These are phyloP conservation scores for Colletotrichum simmondsii DNA, from an alignment of 2,329 filamentous ascomycete species.

Conservation along the genomic window DNA sequence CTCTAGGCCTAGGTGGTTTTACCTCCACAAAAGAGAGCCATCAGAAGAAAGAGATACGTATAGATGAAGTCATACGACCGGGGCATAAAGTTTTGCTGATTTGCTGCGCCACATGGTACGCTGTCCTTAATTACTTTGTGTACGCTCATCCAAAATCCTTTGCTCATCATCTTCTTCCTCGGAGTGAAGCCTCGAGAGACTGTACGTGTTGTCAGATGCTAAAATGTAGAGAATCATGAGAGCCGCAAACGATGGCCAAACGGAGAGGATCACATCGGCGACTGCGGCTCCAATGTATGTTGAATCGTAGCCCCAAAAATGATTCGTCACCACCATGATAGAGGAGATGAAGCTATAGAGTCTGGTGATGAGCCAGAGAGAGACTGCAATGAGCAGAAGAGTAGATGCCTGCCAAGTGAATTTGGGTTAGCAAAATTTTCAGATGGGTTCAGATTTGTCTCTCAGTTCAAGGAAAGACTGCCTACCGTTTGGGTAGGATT, in stretches of 20 bases:
- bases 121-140: not conserved
- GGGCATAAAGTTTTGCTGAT: not conserved
- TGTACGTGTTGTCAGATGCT: not conserved
- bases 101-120: not conserved
- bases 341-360: not conserved
- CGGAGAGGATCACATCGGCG: not conserved
- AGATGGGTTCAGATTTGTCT: not conserved
- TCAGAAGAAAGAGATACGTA: not conserved
- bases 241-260: not conserved
- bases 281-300: not conserved
- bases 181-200: not conserved
- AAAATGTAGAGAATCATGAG: not conserved
- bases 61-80: not conserved
- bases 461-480: not conserved
- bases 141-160: not conserved
- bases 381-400: not conserved
- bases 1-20: not conserved
- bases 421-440: not conserved
- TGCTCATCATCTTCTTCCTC: not conserved
- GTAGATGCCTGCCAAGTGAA: not conserved
- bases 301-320: not conserved
- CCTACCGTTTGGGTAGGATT: conserved; percentile 3
- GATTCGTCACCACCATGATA: not conserved
- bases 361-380: not conserved
- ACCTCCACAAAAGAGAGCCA: too few relatives aligned